Percentiles rank a stretch among this genome's conserved stretches.
phyloP scores from a whole-genome alignment of 768 basidiomycete genomes.

The Hericium alpestre region DNA sequence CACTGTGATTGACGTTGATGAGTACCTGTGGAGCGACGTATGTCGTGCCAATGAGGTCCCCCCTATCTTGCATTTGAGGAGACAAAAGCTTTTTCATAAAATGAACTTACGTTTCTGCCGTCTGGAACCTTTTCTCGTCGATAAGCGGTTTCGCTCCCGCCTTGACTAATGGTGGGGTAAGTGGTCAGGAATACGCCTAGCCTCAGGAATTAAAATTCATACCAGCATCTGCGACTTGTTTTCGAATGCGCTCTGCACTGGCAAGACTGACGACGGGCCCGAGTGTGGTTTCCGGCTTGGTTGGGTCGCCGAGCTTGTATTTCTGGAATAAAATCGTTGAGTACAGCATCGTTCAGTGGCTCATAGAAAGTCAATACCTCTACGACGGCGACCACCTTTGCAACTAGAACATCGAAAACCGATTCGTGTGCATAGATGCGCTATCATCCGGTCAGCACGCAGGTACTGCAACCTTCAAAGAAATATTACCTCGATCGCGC shows the following conservation, averaged over 20 bases:
- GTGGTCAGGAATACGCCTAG: background rate
- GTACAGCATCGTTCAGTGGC: background rate
- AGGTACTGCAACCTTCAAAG: background rate
- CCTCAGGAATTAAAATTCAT: constrained; percentile 13
- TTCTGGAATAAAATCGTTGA: constrained; percentile 27
- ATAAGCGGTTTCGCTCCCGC: constrained; percentile 75
- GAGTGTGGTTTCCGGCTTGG: constrained; percentile 57
- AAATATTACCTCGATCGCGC: constrained; percentile 67
- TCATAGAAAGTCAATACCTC: constrained; percentile 35
- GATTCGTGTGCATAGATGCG: constrained; percentile 90
- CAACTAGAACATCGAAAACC: constrained; percentile 71
- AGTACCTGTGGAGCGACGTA: constrained; percentile 90
- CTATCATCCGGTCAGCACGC: constrained; percentile 24
- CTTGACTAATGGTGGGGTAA: constrained; percentile 32
- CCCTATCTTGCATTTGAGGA: background rate
- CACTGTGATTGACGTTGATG: constrained; percentile 80
- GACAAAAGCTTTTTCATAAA: background rate
- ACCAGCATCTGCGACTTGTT: constrained; percentile 83
- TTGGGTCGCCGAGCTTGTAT: constrained; percentile 85
- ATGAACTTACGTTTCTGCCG: constrained; percentile 52
- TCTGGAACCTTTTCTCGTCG: constrained; percentile 52
- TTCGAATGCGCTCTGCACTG: constrained; percentile 75
- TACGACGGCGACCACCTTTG: constrained; percentile 58
- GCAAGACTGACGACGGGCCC: constrained; percentile 90
- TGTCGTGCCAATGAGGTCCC: constrained; percentile 41